These are phyloP conservation scores for Colletotrichum filicis DNA, from an alignment of 2,329 filamentous ascomycete genomes.

Conservation along the genomic window DNA sequence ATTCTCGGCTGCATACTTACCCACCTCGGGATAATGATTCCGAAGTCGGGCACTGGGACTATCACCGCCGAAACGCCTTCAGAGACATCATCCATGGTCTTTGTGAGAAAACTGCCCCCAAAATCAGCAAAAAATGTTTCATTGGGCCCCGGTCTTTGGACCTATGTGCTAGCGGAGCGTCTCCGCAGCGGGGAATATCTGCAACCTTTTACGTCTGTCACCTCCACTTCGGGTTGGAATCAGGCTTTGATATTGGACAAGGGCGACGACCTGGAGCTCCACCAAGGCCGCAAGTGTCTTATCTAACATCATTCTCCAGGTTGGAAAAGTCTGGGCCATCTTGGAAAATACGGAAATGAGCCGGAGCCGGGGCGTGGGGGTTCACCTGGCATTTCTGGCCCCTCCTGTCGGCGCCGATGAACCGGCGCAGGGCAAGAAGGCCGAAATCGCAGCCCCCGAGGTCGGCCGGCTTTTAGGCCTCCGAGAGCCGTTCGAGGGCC, in stretches of 20 bases:
- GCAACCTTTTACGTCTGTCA: constrained; percentile 20
- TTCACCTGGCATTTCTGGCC: background rate
- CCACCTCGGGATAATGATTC: constrained; percentile 14
- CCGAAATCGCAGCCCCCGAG: constrained; percentile 22
- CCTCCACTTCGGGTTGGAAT: constrained; percentile 32
- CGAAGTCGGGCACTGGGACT: constrained; percentile 24
- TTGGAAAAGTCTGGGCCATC: background rate
- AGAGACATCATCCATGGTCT: constrained; percentile 12
- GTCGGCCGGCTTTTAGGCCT: constrained; percentile 20
- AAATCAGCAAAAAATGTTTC: background rate
- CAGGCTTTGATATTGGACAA: constrained; percentile 32
- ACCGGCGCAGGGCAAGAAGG: constrained; percentile 12
- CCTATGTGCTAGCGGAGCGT: constrained; percentile 9
- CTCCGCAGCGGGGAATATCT: constrained; percentile 29
- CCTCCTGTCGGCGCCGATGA: background rate
- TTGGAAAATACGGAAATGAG: background rate
- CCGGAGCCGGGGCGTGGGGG: constrained; percentile 23
- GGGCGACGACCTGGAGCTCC: constrained; percentile 6
- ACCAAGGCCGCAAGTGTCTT: constrained; percentile 12
- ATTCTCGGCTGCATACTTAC: constrained; percentile 6
- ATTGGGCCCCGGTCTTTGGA: constrained; percentile 2
- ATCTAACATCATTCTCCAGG: background rate
- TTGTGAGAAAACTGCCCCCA: background rate
- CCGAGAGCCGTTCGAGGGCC: background rate
- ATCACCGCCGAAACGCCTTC: constrained; percentile 4